These are phyloP conservation scores for Magnusiomyces tetraspermus DNA, from an alignment of 1,139 yeast species.

Conservation along the genomic window DNA sequence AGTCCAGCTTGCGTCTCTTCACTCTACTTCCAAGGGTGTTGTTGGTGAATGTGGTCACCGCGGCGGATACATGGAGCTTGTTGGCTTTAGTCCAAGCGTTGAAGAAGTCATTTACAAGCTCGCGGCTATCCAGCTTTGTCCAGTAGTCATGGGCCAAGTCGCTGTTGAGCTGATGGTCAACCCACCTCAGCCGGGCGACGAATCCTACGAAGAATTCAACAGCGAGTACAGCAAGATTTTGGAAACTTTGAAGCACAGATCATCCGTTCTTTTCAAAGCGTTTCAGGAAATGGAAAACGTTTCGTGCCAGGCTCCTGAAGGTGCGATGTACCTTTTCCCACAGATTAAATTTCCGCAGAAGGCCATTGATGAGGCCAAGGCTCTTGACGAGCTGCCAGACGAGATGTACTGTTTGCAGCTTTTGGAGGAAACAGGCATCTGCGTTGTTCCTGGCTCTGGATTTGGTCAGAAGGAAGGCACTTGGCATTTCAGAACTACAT, in stretches of 20 bases:
- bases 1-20: slow-evolving; percentile 86
- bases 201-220: slow-evolving; percentile 58
- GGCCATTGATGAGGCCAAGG: slow-evolving; percentile 54
- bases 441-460: slow-evolving; percentile 96
- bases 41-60: slow-evolving; percentile 98
- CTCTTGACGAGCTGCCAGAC: slow-evolving; percentile 51
- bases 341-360: slow-evolving; percentile 51
- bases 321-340: slow-evolving; percentile 97
- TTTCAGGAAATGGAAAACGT: slow-evolving; percentile 73
- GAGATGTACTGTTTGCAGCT: slow-evolving; percentile 79
- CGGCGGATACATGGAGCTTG: slow-evolving; percentile 95
- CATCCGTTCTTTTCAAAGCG: slow-evolving; percentile 55
- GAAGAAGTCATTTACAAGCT: slow-evolving; percentile 65
- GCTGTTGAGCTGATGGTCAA: slow-evolving; percentile 85
- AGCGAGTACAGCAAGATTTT: slow-evolving; percentile 55
- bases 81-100: slow-evolving; percentile 67
- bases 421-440: slow-evolving; percentile 81
- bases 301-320: slow-evolving; percentile 78
- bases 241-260: slow-evolving; percentile 52
- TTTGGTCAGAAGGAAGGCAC: slow-evolving; percentile 89
- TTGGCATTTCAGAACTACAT: slow-evolving; percentile 88
- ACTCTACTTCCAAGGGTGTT: slow-evolving; percentile 95
- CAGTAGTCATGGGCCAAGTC: slow-evolving; percentile 92
- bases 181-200: slow-evolving; percentile 75
- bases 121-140: slow-evolving; percentile 84